phyloP scores from a whole-genome alignment of 345 rosid species.

The Camelina laxa region DNA sequence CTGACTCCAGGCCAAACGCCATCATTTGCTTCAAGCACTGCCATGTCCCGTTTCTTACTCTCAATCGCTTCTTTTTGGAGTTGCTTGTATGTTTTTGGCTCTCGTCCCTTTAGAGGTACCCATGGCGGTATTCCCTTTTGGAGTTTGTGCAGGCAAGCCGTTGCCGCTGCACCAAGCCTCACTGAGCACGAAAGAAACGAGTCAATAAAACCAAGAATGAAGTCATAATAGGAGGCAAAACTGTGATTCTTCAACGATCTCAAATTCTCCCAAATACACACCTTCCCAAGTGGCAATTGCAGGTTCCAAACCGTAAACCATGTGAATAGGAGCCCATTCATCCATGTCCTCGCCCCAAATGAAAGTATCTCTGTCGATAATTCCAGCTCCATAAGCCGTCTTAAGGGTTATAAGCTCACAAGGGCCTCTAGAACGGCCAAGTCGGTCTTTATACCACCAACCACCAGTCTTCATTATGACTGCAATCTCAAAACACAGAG shows the following conservation, averaged over 20 bases:
- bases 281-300: slow-evolving; percentile 99
- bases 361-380: slow-evolving; percentile 90
- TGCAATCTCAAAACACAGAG: slow-evolving; percentile 34
- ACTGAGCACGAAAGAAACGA: slow-evolving; percentile 51
- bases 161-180: slow-evolving; percentile 88
- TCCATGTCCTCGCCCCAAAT: slow-evolving; percentile 94
- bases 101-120: slow-evolving; percentile 83
- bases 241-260: background rate
- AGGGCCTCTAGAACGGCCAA: slow-evolving; percentile 92
- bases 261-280: slow-evolving; percentile 36
- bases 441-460: slow-evolving; percentile 86
- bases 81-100: slow-evolving; percentile 76
- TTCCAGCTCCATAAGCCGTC: slow-evolving; percentile 92
- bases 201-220: slow-evolving; percentile 7
- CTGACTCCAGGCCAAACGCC: slow-evolving; percentile 93
- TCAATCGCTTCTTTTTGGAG: slow-evolving; percentile 85
- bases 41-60: slow-evolving; percentile 80
- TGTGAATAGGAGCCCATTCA: slow-evolving; percentile 96
- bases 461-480: slow-evolving; percentile 90
- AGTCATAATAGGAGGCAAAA: background rate
- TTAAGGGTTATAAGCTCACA: slow-evolving; percentile 83
- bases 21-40: slow-evolving; percentile 81
- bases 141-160: slow-evolving; percentile 80
- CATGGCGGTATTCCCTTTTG: slow-evolving; percentile 90
- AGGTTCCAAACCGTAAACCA: slow-evolving; percentile 90